Base-by-base conservation (phyloP, 169 alveolate species). In the Plasmodium reichenowi region DNA sequence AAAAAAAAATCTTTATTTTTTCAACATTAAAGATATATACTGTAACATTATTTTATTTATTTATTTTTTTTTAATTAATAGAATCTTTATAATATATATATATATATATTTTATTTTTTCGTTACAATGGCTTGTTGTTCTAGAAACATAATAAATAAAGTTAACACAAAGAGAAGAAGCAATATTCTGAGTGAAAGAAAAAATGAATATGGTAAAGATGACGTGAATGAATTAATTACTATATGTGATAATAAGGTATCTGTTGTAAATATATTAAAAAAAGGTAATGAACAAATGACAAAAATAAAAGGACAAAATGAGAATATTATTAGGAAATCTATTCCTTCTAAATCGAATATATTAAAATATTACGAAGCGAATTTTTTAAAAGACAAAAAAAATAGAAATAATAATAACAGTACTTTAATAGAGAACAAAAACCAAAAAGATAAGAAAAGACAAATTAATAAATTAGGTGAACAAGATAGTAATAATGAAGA, bases 91-190 rank as follows among this genome's bases (percentile, higher is more conserved):
- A 32, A 32, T 32, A 32, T 32, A 32, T 32, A 32, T 32, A 32
- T 32, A 32, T 32, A 32, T 32, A 13, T 13, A 56, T 2, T 32
- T 32, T 4, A 0, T 32, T 32, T 29, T 38, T 75, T 54, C 43
- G 50, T 63, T 15, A 80, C 67, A 80, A 80, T 80, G 90, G n/a
- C 59, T n/a, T 80, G 90, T 8, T 80, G 90, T n/a, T 68, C 80
- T 4, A 80, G 59, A 68, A 80, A 67, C 29, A 80, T 68, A 80
- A 15, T 68, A 68, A 63, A 80, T 26, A 7, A 74, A 47, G 73
- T 43, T 45, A 62, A 54, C 15, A 9, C 12, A n/a, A 80, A 20
- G 26, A 68, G 45, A 22, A 74, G 73, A 50, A 74, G 20, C 17
- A 26, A 6, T 17, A 20, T 48, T 47, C 15, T 59, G 7, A 43